Base-by-base conservation (phyloP, 2,329 filamentous ascomycete species). In the Ophidiomyces ophidiicola region DNA sequence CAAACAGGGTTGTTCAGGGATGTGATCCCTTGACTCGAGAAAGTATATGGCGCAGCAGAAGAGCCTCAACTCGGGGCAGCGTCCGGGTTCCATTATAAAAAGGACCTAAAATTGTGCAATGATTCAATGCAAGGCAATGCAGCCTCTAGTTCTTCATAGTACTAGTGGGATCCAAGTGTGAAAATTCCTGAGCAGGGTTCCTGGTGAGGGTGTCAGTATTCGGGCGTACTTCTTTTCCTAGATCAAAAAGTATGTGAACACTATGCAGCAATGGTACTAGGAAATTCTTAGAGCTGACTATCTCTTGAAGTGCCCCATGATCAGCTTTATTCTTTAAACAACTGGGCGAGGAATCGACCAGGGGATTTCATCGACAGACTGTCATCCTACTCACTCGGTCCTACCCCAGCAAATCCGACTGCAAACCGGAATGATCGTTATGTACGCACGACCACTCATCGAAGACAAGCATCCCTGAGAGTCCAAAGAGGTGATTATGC, bases 291-390 rank as follows among this genome's bases (percentile, higher is more conserved):
- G n/a, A n/a, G n/a, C n/a, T n/a, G n/a, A n/a, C n/a, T n/a, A n/a
- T n/a, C n/a, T n/a, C n/a, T 32, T 14, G 5, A 32, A 45, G 44
- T 45, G 44, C 35, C 43, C 14, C 40, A 32, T 30, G 30, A 35
- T 28, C 1, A 30, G 4, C 30, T 20, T 21, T 30, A 38, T 29
- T 39, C 46, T 46, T 45, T 53, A 47, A 50, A 42, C 19, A 43
- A 46, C 32, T 53, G 51, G 47, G 39, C 45, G 43, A 47, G 47
- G 42, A 45, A 48, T 44, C 43, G 35, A 34, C 37, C 44, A n/a
- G 32, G 30, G n/a, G 41, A 35, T 39, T 42, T 46, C 30, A 39
- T 46, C 33, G 45, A 46, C 43, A 38, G 46, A 36, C 40, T 52
- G 26, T 40, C 44, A 30, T 41, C 44, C 18, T 39, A 32, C 23